A percentile compares a stretch with the other conserved stretches of the same genome.
These are phyloP conservation scores for Phoma sp. DNA, from an alignment of 2,329 filamentous ascomycete species.

Conservation along the genomic window DNA sequence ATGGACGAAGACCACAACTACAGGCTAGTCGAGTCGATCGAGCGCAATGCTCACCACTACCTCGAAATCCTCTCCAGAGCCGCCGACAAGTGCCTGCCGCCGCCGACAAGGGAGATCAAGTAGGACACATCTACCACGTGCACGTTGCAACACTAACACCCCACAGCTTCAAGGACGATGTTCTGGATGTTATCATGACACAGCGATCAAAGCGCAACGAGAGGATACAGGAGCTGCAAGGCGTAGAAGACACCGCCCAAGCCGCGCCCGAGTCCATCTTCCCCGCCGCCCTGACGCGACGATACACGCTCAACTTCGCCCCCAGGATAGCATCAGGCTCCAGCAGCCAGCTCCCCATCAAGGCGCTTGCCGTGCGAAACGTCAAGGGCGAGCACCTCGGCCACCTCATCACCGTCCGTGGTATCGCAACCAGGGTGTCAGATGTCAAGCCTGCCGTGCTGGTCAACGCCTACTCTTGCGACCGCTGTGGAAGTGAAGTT, in stretches of 20 bases:
- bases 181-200: constrained; percentile 94
- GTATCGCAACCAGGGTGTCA: constrained; percentile 92
- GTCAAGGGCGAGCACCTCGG: constrained; percentile 93
- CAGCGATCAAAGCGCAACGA: constrained; percentile 88
- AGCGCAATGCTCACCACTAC: constrained; percentile 93
- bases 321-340: constrained; percentile 78
- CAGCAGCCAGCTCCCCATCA: constrained; percentile 63
- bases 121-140: constrained; percentile 52
- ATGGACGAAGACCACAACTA: constrained; percentile 67
- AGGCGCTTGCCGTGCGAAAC: constrained; percentile 86
- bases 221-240: constrained; percentile 63
- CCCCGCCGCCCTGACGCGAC: constrained; percentile 86
- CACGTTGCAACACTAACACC: constrained; percentile 33
- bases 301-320: constrained; percentile 97
- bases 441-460: constrained; percentile 98
- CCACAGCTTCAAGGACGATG: constrained; percentile 92
- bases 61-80: constrained; percentile 89
- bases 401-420: constrained; percentile 89
- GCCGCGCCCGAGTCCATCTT: constrained; percentile 80
- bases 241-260: constrained; percentile 59
- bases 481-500: constrained; percentile 94
- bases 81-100: constrained; percentile 85
- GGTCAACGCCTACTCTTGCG: constrained; percentile 97
- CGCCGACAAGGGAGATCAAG: constrained; percentile 78
- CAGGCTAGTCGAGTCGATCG: constrained; percentile 82